Conservation (phyloP, 345 rosid species). For the Clausena lansium region DNA sequence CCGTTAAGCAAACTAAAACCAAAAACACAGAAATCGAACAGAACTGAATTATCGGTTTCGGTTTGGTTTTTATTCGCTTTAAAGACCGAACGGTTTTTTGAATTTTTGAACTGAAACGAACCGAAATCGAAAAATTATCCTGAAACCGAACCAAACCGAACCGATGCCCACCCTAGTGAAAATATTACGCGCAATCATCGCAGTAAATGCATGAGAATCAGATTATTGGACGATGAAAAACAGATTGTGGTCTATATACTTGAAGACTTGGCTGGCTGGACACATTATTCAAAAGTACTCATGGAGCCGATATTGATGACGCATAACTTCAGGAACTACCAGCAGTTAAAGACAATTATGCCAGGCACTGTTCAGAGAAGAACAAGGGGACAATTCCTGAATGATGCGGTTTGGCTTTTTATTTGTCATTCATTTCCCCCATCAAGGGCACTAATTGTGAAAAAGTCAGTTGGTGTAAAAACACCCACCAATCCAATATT, state of each 20-base stretch:
- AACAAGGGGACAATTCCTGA: background rate
- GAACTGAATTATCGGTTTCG: no score
- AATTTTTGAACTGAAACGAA: no score
- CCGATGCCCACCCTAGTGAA: no score
- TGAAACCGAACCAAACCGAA: no score
- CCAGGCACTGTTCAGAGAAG: background rate
- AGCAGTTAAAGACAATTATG: background rate
- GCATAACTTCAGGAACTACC: background rate
- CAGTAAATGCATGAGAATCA: background rate
- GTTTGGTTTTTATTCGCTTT: no score
- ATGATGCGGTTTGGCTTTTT: slow-evolving; percentile 6
- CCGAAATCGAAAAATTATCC: no score
- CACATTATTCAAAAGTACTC: background rate
- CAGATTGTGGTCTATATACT: background rate
- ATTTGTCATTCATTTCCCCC: background rate
- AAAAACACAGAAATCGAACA: no score
- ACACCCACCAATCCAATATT: background rate
- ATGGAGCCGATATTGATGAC: background rate
- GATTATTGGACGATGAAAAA: background rate
- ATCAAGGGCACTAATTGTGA: background rate
- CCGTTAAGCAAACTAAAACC: no score
- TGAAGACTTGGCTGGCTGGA: no score
- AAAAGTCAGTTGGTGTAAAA: background rate
- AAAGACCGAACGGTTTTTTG: no score
- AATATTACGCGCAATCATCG: background rate